Conservation (phyloP, 192 early-diverging fungal genomes). For the Linnemannia exigua region DNA sequence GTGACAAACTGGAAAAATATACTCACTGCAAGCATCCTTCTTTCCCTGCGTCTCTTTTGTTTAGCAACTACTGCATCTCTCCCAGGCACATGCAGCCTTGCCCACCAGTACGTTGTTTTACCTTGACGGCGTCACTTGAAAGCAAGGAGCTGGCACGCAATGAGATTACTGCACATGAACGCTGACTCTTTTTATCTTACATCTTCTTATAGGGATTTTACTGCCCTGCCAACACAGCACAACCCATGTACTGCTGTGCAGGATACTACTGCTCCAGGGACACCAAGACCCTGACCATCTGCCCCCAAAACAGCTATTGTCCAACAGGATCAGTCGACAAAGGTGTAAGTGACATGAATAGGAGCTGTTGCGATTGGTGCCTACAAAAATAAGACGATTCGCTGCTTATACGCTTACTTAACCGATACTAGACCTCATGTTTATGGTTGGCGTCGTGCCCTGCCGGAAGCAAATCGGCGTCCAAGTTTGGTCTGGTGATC, state of each 20-base stretch:
- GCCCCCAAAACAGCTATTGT: conserved; percentile 68
- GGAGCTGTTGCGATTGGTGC: too few relatives aligned
- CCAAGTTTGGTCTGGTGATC: conserved; percentile 40
- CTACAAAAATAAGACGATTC: too few relatives aligned
- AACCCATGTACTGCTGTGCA: conserved; percentile 72
- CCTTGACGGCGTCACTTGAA: not conserved
- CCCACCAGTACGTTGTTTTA: conserved; percentile 24
- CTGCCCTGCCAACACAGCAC: conserved; percentile 64
- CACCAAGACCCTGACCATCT: conserved; percentile 57
- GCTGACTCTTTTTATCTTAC: not conserved
- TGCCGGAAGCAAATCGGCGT: conserved; percentile 34
- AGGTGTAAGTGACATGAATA: conserved; percentile 19
- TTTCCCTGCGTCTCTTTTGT: not conserved
- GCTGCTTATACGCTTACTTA: too few relatives aligned
- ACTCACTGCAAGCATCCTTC: not conserved
- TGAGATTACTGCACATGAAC: not conserved
- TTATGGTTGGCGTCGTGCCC: conserved; percentile 48
- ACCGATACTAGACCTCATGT: conserved; percentile 22
- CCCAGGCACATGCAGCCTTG: conserved; percentile 34
- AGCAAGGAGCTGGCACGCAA: not conserved
- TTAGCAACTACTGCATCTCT: conserved; percentile 38
- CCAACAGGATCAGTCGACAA: conserved; percentile 59
- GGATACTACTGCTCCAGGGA: conserved; percentile 70
- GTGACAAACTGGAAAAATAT: not conserved
- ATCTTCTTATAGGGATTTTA: conserved; percentile 56